phyloP scores from a whole-genome alignment of 768 basidiomycete species.

The Strobilomyces confusus region DNA sequence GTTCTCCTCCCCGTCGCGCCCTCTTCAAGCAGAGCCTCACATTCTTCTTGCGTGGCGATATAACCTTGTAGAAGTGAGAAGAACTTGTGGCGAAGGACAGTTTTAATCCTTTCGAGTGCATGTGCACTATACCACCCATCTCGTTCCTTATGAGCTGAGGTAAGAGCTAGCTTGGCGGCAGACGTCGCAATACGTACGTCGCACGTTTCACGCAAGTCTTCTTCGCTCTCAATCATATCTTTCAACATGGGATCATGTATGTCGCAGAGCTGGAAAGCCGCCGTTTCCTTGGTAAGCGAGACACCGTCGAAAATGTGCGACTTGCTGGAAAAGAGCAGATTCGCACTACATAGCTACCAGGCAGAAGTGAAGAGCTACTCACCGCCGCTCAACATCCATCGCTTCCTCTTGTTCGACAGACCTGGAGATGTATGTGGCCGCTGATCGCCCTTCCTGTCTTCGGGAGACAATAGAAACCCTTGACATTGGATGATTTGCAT shows the following conservation, averaged over 20 bases:
- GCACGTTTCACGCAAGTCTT: conserved; percentile 65
- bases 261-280: conserved; percentile 93
- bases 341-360: not conserved
- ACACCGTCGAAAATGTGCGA: conserved; percentile 90
- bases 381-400: conserved; percentile 32
- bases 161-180: not conserved
- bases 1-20: conserved; percentile 26
- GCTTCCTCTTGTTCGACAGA: conserved; percentile 34
- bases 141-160: conserved; percentile 49
- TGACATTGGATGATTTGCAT: conserved; percentile 75
- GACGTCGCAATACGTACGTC: conserved; percentile 51
- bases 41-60: conserved; percentile 69
- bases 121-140: conserved; percentile 87
- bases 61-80: conserved; percentile 73
- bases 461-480: conserved; percentile 73
- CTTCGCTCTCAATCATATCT: conserved; percentile 71
- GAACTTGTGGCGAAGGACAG: conserved; percentile 81
- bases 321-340: conserved; percentile 35
- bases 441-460: conserved; percentile 44
- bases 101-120: conserved; percentile 79
- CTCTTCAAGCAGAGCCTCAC: conserved; percentile 54
- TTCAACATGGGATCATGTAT: conserved; percentile 82
- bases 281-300: conserved; percentile 75
- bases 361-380: not conserved
- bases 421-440: conserved; percentile 23